phyloP scores from a whole-genome alignment of 805 yeast species.

The Huiozyma naganishii region DNA sequence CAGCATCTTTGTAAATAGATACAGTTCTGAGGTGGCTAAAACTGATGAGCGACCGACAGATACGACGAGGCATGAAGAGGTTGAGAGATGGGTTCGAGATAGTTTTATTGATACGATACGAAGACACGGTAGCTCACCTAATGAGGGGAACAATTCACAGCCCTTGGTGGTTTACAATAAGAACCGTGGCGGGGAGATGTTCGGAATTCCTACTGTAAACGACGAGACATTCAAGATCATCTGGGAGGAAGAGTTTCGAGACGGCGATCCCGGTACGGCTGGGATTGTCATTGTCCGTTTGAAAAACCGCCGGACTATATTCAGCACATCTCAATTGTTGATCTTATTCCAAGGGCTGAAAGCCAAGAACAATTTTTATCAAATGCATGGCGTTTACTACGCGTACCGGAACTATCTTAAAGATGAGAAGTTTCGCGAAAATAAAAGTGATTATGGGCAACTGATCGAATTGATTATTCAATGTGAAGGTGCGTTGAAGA shows the following conservation, averaged over 20 bases:
- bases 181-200: too few relatives aligned
- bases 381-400: constrained; percentile 15
- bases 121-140: too few relatives aligned
- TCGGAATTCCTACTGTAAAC: constrained; percentile 3
- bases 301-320: constrained; percentile 5
- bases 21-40: too few relatives aligned
- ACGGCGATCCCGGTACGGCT: constrained; percentile 8
- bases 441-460: constrained; percentile 1
- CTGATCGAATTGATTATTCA: constrained; percentile 12
- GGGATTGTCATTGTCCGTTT: constrained; percentile 6
- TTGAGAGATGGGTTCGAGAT: constrained; percentile 5
- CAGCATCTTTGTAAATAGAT: too few relatives aligned
- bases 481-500: constrained; percentile 11
- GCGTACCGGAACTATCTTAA: constrained; percentile 6
- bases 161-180: too few relatives aligned
- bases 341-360: constrained; percentile 9
- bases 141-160: too few relatives aligned
- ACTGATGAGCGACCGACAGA: too few relatives aligned
- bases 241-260: constrained; percentile 13
- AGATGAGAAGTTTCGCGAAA: constrained; percentile 1
- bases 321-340: constrained; percentile 11
- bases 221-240: constrained; percentile 6
- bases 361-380: constrained; percentile 7
- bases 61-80: constrained; percentile 1
- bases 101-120: constrained; percentile 5